phyloP scores from a whole-genome alignment of 2,329 filamentous ascomycete genomes.

The Cyphellophora attinorum region DNA sequence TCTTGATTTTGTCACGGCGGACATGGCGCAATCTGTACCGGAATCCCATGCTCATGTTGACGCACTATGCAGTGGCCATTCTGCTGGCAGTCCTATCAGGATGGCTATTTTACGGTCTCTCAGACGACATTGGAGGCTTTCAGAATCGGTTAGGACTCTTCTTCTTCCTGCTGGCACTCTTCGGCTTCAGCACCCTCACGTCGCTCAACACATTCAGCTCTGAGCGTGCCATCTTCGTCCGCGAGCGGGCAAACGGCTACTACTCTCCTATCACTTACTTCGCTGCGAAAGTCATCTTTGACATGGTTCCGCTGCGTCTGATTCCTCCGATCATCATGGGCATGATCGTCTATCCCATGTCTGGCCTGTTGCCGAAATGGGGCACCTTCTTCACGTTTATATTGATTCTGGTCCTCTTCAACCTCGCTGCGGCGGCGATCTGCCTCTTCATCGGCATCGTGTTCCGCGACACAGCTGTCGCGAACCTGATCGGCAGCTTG shows the following conservation, averaged over 20 bases:
- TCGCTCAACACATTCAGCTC: constrained; percentile 87
- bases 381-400: constrained; percentile 85
- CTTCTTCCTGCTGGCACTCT: constrained; percentile 92
- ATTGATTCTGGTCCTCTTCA: constrained; percentile 87
- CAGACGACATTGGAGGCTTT: constrained; percentile 93
- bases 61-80: constrained; percentile 95
- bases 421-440: constrained; percentile 84
- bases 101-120: constrained; percentile 91
- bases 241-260: constrained; percentile 93
- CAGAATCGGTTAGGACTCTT: constrained; percentile 95
- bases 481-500: constrained; percentile 84
- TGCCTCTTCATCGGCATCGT: constrained; percentile 95
- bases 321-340: constrained; percentile 93
- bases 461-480: constrained; percentile 82
- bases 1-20: constrained; percentile 75
- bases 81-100: constrained; percentile 87
- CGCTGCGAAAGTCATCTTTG: constrained; percentile 91
- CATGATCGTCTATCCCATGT: constrained; percentile 96
- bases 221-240: constrained; percentile 81
- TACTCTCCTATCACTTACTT: constrained; percentile 94
- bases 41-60: constrained; percentile 96
- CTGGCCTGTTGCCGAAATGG: constrained; percentile 72
- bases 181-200: constrained; percentile 92
- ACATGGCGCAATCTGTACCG: constrained; percentile 98
- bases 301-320: constrained; percentile 87